Percentiles rank a stretch among this genome's conserved stretches.
Evolutionary conservation across 192 early-diverging fungal genomes (phyloP).

Genomic region (Neocallimastix lanati): DNA sequence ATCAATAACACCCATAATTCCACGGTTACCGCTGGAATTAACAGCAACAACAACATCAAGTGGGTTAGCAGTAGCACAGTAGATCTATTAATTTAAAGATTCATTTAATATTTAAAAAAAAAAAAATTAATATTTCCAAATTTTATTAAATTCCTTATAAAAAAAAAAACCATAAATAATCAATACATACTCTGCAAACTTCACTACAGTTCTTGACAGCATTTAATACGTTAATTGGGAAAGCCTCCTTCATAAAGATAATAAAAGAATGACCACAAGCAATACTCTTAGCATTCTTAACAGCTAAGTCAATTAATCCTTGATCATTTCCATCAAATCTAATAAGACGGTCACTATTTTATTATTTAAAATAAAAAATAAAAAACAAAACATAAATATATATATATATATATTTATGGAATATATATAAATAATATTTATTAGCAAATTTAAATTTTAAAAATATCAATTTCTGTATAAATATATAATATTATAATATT

Average conservation of each 20-base stretch:
- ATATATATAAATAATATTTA: too few relatives aligned
- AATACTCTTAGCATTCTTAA: not conserved
- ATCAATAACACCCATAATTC: not conserved
- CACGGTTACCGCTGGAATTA: not conserved
- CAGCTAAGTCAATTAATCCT: not conserved
- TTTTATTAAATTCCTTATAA: too few relatives aligned
- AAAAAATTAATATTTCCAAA: too few relatives aligned
- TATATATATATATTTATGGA: too few relatives aligned
- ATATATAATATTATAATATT: too few relatives aligned
- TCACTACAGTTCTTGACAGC: not conserved
- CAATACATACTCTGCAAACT: not conserved
- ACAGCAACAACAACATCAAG: not conserved
- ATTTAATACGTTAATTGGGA: not conserved
- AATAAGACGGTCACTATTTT: not conserved
- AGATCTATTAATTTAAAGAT: not conserved
- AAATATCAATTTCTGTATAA: too few relatives aligned
- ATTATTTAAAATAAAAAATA: too few relatives aligned
- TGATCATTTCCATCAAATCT: not conserved
- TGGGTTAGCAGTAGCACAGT: not conserved
- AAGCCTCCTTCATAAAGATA: not conserved
- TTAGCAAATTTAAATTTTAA: too few relatives aligned
- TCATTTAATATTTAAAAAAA: too few relatives aligned
- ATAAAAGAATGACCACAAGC: not conserved
- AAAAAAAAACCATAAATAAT: too few relatives aligned
- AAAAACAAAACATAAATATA: too few relatives aligned